Conservation (phyloP, 2,329 filamentous ascomycete genomes). For the Colletotrichum tamarilloi region DNA sequence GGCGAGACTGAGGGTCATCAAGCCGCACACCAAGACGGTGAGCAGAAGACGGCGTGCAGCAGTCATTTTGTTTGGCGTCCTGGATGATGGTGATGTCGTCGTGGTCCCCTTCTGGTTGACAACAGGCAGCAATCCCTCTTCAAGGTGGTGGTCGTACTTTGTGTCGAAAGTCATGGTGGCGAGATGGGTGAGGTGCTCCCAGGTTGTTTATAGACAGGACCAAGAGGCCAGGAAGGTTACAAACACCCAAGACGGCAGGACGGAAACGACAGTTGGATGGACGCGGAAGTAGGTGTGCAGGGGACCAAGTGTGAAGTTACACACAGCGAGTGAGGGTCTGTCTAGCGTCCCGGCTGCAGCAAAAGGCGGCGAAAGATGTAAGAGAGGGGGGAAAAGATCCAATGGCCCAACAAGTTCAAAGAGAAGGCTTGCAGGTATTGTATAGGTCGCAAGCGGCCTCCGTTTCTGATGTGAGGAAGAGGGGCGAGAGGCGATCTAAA, state of each 20-base stretch:
- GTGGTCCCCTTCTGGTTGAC: constrained; percentile 35
- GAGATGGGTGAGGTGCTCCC: constrained; percentile 41
- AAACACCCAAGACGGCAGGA: constrained; percentile 21
- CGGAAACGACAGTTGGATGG: constrained; percentile 17
- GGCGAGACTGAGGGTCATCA: constrained; percentile 40
- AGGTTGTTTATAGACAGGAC: constrained; percentile 44
- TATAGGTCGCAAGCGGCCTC: constrained; percentile 24
- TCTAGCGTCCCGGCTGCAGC: constrained; percentile 33
- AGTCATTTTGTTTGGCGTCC: constrained; percentile 36
- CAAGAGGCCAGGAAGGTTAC: constrained; percentile 39
- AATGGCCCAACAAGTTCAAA: constrained; percentile 12
- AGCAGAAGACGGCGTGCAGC: constrained; percentile 37
- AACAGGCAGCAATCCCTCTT: constrained; percentile 37
- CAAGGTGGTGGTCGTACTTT: constrained; percentile 35
- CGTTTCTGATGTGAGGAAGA: constrained; percentile 12
- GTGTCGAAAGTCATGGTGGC: constrained; percentile 35
- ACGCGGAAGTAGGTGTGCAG: constrained; percentile 16
- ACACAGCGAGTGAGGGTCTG: background rate
- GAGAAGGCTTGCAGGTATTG: constrained; percentile 25
- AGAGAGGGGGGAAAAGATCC: constrained; percentile 9
- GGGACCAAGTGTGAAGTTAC: background rate
- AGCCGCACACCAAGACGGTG: constrained; percentile 37
- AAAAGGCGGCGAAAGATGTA: constrained; percentile 27
- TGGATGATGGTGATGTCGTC: constrained; percentile 6
- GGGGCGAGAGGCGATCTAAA: constrained; percentile 29